Evolutionary conservation across 345 rosid genomes (phyloP).

Genomic region (Camelina hispida): DNA sequence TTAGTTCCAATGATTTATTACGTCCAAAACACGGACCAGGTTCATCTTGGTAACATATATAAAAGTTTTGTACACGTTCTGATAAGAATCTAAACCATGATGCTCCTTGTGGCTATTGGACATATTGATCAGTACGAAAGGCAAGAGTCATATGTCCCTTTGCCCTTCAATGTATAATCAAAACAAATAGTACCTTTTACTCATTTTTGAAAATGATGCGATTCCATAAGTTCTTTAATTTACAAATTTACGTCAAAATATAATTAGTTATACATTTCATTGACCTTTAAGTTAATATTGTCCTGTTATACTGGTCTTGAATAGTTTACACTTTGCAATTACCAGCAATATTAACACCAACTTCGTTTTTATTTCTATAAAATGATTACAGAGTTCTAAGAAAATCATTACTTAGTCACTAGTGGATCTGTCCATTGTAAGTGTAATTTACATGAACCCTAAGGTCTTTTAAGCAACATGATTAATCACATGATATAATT

Average conservation of each 20-base stretch:
- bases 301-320: not conserved
- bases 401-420: not conserved
- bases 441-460: too few relatives aligned
- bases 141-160: conserved; percentile 36
- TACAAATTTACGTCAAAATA: not conserved
- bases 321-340: not conserved
- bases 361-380: not conserved
- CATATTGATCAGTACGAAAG: not conserved
- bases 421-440: not conserved
- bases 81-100: conserved; percentile 19
- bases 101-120: not conserved
- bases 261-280: not conserved
- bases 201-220: not conserved
- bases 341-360: not conserved
- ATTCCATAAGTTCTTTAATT: not conserved
- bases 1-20: not conserved
- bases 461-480: too few relatives aligned
- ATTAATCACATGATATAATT: too few relatives aligned
- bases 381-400: not conserved
- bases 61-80: conserved; percentile 12
- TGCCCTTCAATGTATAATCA: conserved; percentile 10
- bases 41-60: conserved; percentile 12
- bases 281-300: not conserved
- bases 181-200: not conserved
- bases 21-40: conserved; percentile 20